A percentile compares a stretch with the other conserved stretches of the same genome.
Conservation (phyloP, 306 rosid species). For the Begonia loranthoides region DNA sequence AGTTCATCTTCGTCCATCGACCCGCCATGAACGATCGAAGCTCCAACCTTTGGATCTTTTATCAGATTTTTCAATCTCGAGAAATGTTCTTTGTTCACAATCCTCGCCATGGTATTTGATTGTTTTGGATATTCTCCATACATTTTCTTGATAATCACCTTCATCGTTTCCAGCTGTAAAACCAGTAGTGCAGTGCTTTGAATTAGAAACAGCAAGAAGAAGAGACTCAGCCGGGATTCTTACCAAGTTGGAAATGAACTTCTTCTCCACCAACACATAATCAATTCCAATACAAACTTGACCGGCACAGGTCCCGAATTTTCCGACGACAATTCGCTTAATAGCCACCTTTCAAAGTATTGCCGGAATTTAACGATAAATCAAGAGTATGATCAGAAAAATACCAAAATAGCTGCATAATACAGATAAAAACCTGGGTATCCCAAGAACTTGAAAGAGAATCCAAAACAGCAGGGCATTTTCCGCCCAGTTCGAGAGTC, state of each 20-base stretch:
- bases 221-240: background rate
- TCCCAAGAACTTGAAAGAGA: background rate
- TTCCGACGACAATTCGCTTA: slow-evolving; percentile 38
- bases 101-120: slow-evolving; percentile 33
- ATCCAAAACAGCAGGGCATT: background rate
- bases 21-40: slow-evolving; percentile 55
- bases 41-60: slow-evolving; percentile 22
- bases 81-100: slow-evolving; percentile 35
- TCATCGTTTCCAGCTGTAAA: slow-evolving; percentile 35
- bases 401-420: background rate
- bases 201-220: background rate
- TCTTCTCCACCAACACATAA: slow-evolving; percentile 45
- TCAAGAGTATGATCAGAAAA: background rate
- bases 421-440: no score
- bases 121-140: slow-evolving; percentile 40
- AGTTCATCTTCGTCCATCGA: slow-evolving; percentile 40
- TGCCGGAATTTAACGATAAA: background rate
- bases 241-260: slow-evolving; percentile 39
- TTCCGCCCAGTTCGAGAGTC: slow-evolving; percentile 64
- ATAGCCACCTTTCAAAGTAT: slow-evolving; percentile 27
- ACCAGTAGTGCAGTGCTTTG: background rate
- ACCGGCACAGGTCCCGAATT: slow-evolving; percentile 66
- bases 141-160: slow-evolving; percentile 29
- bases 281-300: slow-evolving; percentile 74
- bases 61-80: slow-evolving; percentile 35